A percentile compares a stretch with the other conserved stretches of the same genome.
Evolutionary conservation across 2,329 filamentous ascomycete species (phyloP).

Genomic region (Cladosporium sp.): DNA sequence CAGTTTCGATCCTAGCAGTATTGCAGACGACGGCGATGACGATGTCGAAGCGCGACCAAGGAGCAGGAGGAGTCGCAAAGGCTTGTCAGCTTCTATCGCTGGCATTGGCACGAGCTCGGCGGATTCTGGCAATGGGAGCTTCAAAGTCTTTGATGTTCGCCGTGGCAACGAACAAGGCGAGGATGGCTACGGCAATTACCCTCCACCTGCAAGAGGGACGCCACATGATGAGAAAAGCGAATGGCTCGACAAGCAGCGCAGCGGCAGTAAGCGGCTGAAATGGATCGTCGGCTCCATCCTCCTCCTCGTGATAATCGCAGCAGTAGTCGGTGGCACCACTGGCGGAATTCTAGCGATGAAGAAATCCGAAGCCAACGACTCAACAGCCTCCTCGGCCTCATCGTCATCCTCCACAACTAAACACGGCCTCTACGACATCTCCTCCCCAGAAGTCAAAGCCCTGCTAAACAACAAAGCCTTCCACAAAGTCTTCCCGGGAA

Average conservation of each 20-base stretch:
- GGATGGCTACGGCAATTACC: constrained; percentile 40
- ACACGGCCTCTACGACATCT: constrained; percentile 63
- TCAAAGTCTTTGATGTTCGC: constrained; percentile 40
- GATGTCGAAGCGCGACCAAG: constrained; percentile 59
- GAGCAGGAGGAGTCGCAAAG: constrained; percentile 10
- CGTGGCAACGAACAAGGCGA: constrained; percentile 38
- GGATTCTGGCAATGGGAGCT: constrained; percentile 21
- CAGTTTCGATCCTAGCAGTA: constrained; percentile 68
- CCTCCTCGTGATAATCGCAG: constrained; percentile 63
- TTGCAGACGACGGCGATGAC: constrained; percentile 89
- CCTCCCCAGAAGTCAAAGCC: constrained; percentile 74
- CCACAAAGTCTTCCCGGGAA: constrained; percentile 90
- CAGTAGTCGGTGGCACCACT: constrained; percentile 68
- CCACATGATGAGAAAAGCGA: constrained; percentile 57
- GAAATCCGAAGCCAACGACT: constrained; percentile 29
- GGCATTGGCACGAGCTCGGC: constrained; percentile 28
- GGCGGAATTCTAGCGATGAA: constrained; percentile 63
- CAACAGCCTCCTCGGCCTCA: constrained; percentile 22
- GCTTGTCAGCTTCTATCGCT: constrained; percentile 34
- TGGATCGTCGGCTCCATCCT: constrained; percentile 65
- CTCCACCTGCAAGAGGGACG: constrained; percentile 31
- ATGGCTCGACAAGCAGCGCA: constrained; percentile 59
- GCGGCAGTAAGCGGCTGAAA: constrained; percentile 60
- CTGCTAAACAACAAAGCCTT: constrained; percentile 76
- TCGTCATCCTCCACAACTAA: constrained; percentile 22